Evolutionary conservation across 2,329 filamentous ascomycete species (phyloP), one percentile per base, ranked within the genome.

Genomic region (Xylaria sp.): DNA sequence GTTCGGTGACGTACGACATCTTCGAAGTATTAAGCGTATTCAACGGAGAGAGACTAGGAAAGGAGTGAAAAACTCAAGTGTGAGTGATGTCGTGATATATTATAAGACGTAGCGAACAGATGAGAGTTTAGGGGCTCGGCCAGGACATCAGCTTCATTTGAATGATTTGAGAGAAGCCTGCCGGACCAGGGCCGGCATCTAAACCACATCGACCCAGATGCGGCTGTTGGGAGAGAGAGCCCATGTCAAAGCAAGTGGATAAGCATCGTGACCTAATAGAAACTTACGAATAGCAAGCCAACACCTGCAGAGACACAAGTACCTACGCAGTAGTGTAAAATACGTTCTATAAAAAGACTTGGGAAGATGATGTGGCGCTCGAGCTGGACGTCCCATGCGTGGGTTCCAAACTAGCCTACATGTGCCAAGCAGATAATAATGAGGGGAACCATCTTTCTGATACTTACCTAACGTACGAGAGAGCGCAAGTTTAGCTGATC

Each of bases 1-100:
- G 79, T 48, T 75, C 70, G 63, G 71, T 74, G 0, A 78, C 75
- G 65, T 81, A 79, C 8, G 72, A 65, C 66, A 74, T 73, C 64
- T 65, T 69, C 71, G 23, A 23, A 60, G 37, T 23, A 37, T 41
- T 10, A 51, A 25, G 13, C 18, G 46, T 10, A 10, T 46, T 20
- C 34, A 23, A 15, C 28, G 41, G 50, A 7, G 34, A 51, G 20
- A 60, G 63, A 44, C 39, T 54, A 25, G 23, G 58, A 39, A 18
- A 58, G 46, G 28, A 20, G n/a, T 51, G 56, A 23, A 8, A 15
- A 13, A 23, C 55, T 52, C 3, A 3, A 54, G 28, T 23, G 12
- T 13, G 39, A 57, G 46, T 9, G 20, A 48, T 32, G 8, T 15
- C n/a, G 39, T 28, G 23, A 15, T 25, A 6, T 25, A 13, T n/a